phyloP scores from a whole-genome alignment of 257 asterid species.

The Nicotiana knightiana region DNA sequence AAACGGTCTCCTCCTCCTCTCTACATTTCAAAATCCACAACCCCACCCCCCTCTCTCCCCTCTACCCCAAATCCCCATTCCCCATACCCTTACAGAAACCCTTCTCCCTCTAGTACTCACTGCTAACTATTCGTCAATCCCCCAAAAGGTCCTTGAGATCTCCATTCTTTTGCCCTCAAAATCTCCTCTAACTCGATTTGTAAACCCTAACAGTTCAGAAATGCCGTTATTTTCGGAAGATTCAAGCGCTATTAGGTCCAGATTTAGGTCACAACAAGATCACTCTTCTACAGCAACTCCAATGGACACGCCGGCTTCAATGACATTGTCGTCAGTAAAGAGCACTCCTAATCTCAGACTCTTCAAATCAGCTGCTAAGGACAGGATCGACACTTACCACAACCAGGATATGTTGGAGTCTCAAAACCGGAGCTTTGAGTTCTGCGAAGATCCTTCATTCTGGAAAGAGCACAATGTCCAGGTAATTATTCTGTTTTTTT shows the following conservation, averaged over 20 bases:
- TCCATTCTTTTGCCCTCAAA: not conserved
- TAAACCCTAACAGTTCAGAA: not conserved
- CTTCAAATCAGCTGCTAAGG: slow-evolving; percentile 46
- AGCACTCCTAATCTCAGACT: slow-evolving; percentile 55
- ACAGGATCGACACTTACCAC: slow-evolving; percentile 16
- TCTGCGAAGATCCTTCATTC: slow-evolving; percentile 61
- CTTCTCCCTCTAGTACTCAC: not conserved
- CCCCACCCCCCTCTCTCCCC: not conserved
- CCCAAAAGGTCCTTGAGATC: not conserved
- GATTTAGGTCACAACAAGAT: slow-evolving; percentile 51
- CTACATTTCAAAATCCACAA: not conserved
- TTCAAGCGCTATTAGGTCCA: slow-evolving; percentile 50
- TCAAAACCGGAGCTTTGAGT: slow-evolving; percentile 48
- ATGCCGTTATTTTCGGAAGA: slow-evolving; percentile 63
- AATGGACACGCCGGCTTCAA: slow-evolving; percentile 24
- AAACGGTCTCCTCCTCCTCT: slow-evolving; percentile 2
- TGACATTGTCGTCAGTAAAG: slow-evolving; percentile 29
- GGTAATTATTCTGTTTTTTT: slow-evolving; percentile 23
- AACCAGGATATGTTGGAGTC: slow-evolving; percentile 25
- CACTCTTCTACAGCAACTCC: slow-evolving; percentile 13
- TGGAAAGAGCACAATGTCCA: slow-evolving; percentile 90
- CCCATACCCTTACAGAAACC: not conserved
- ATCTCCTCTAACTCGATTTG: not conserved
- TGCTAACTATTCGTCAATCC: too few relatives aligned
- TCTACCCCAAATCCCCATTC: not conserved